Percentiles rank a stretch among this genome's conserved stretches.
These are phyloP conservation scores for Dimargaris cristalligena DNA, from an alignment of 192 early-diverging fungal species.

Conservation along the genomic window DNA sequence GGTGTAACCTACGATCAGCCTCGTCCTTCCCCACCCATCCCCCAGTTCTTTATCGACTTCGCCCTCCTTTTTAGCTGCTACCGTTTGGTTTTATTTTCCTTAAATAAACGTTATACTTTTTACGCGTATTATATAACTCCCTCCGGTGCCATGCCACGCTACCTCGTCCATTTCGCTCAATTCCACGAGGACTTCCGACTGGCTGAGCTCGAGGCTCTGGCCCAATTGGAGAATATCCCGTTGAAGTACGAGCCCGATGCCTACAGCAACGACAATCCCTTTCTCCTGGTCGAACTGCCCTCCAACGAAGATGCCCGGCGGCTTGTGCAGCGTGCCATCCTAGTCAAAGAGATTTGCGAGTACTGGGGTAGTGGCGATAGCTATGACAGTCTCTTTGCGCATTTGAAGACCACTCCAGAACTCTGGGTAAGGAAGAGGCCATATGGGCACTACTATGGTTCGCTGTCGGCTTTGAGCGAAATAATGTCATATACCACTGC, in stretches of 20 bases:
- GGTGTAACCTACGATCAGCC: no score
- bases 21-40: no score
- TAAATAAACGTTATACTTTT: no score
- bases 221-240: slow-evolving; percentile 51
- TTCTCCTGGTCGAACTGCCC: slow-evolving; percentile 56
- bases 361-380: slow-evolving; percentile 53
- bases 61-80: no score
- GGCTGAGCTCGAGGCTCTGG: slow-evolving; percentile 72
- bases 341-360: slow-evolving; percentile 55
- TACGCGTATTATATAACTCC: no score
- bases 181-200: slow-evolving; percentile 54
- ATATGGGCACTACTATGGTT: no score
- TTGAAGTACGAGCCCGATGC: slow-evolving; percentile 39
- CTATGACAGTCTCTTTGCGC: slow-evolving; percentile 39
- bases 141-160: slow-evolving; percentile 26
- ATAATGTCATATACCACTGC: no score
- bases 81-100: no score
- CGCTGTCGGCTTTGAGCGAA: no score
- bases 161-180: slow-evolving; percentile 61
- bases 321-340: slow-evolving; percentile 66
- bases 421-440: slow-evolving; percentile 40
- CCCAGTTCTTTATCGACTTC: no score
- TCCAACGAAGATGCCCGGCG: slow-evolving; percentile 47
- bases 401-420: slow-evolving; percentile 40
- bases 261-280: slow-evolving; percentile 58